Evolutionary conservation across 2,329 filamentous ascomycete genomes (phyloP), one percentile per base, ranked within the genome.

Genomic region (Neonectria ditissima): DNA sequence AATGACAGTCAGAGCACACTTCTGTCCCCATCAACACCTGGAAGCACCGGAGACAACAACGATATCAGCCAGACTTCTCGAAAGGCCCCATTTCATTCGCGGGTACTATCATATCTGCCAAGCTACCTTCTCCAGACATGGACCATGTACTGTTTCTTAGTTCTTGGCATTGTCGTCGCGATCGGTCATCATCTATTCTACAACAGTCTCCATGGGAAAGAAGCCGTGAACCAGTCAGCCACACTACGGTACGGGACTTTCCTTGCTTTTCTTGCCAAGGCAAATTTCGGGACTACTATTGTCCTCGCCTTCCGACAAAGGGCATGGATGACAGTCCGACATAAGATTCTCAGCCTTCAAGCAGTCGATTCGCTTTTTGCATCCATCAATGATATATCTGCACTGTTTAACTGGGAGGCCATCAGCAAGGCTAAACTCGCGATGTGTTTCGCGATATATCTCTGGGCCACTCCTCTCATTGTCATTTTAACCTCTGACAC

Each of bases 261-360:
- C 5, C 52, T 73, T 6, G 70, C 71, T 2, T 73, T 73, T 20
- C 39, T 73, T 18, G 67, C 70, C 13, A 73, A 73, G 28, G 69
- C 70, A 3, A 69, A 64, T 26, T 68, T 73, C 22, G 54, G 67
- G 5, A 65, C 65, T 18, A 66, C 67, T 3, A 66, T 69, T n/a
- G 62, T 69, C 10, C 53, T 72, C 1, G 70, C 71, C 32, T 68
- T 68, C 22, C 69, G 67, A 13, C 70, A 72, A 30, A 62, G 68
- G 18, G 70, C 68, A 7, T 58, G 72, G 53, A 65, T 68, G 67
- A 66, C 66, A 60, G 70, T 73, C 30, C 65, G 70, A 22, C 65
- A 67, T 24, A 73, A 69, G 47, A 64, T 66, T 55, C 62, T 73
- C 20, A 62, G 64, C 14, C 62, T 73, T 8, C 61, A 60, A 14